These are phyloP conservation scores for Bromus sterilis DNA, from an alignment of 176 grass and related monocot species.

Conservation along the genomic window DNA sequence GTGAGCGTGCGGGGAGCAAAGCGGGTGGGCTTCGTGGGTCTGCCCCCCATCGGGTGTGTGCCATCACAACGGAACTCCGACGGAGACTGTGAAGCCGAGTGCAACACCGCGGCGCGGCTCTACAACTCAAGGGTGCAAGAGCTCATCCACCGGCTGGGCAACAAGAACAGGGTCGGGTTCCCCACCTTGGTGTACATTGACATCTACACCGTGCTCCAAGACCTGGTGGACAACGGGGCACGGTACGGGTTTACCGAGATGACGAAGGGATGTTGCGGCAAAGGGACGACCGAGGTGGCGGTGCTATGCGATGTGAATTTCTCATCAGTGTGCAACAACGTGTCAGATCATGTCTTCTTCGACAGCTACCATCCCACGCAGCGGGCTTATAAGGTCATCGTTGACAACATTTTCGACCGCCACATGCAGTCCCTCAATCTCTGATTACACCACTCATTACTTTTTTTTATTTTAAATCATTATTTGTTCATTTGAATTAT, in stretches of 20 bases:
- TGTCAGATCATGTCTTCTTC: constrained; percentile 47
- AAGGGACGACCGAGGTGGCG: constrained; percentile 59
- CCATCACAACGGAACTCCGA: constrained; percentile 50
- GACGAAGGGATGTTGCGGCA: constrained; percentile 67
- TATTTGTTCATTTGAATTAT: too few relatives aligned
- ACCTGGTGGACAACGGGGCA: constrained; percentile 28
- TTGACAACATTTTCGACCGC: constrained; percentile 39
- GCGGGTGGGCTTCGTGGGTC: constrained; percentile 47
- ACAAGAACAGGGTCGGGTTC: neutral
- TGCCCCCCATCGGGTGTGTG: constrained; percentile 74
- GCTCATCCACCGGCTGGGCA: neutral
- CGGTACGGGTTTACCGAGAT: constrained; percentile 41
- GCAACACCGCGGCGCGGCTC: constrained; percentile 52
- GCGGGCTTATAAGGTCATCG: constrained; percentile 42
- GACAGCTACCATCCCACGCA: constrained; percentile 80
- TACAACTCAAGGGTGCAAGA: constrained; percentile 41
- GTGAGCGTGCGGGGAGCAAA: constrained; percentile 16
- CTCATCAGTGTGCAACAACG: constrained; percentile 34
- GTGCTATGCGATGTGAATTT: constrained; percentile 45
- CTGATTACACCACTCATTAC: too few relatives aligned
- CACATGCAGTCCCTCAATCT: constrained; percentile 8
- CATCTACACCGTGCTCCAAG: constrained; percentile 49
- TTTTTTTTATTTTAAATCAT: too few relatives aligned
- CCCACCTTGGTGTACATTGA: constrained; percentile 33
- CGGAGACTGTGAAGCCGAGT: constrained; percentile 31